Evolutionary conservation across 1,139 yeast species (phyloP).

Genomic region (Yamadazyma buinensis): DNA sequence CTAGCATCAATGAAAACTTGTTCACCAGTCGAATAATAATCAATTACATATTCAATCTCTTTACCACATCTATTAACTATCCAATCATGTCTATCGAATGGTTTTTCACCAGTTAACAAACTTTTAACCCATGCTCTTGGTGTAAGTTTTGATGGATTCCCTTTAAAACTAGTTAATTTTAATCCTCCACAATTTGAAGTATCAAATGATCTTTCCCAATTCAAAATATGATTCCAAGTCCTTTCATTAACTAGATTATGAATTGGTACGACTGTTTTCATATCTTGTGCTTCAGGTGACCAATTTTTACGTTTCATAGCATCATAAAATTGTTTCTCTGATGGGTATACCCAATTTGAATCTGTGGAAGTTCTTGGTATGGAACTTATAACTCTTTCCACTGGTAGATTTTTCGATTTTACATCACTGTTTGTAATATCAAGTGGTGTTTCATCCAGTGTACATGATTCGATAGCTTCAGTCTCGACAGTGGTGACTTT

Average conservation of each 20-base stretch:
- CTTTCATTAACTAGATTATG: constrained; percentile 92
- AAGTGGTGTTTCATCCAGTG: constrained; percentile 14
- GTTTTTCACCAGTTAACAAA: constrained; percentile 64
- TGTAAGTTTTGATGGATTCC: constrained; percentile 78
- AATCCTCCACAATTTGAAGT: constrained; percentile 75
- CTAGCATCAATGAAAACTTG: constrained; percentile 81
- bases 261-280: constrained; percentile 89
- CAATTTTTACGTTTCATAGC: constrained; percentile 92
- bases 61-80: constrained; percentile 81
- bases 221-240: constrained; percentile 80
- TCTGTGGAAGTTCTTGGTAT: constrained; percentile 73
- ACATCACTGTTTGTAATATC: constrained; percentile 8
- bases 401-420: constrained; percentile 36
- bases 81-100: constrained; percentile 98
- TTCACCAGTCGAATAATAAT: constrained; percentile 71
- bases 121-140: constrained; percentile 82
- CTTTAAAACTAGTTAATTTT: constrained; percentile 79
- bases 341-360: constrained; percentile 88
- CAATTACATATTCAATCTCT: constrained; percentile 85
- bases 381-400: constrained; percentile 72
- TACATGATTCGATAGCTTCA: constrained; percentile 39
- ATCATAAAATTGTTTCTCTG: constrained; percentile 89
- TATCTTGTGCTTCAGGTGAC: constrained; percentile 78
- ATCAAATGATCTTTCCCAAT: constrained; percentile 73
- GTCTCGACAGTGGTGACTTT: constrained; percentile 27